A percentile compares a stretch with the other conserved stretches of the same genome.
phyloP scores from a whole-genome alignment of 1,284 basidiomycete species.

The Trametes polyzona region DNA sequence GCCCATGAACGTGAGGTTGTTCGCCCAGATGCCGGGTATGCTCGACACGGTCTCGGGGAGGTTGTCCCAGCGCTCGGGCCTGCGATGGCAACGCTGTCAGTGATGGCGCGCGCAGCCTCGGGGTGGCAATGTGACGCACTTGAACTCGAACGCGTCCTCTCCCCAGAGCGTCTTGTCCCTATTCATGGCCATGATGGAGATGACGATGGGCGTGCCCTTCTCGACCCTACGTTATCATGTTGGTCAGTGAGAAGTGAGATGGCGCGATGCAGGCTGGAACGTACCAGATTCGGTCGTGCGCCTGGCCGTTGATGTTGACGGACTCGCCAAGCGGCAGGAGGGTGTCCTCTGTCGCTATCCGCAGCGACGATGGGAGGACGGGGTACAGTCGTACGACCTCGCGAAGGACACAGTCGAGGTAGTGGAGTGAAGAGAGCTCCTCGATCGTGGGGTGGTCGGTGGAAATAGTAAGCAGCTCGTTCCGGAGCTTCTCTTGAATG shows the following conservation, averaged over 20 bases:
- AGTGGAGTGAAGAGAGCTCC: constrained; percentile 57
- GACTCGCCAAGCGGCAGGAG: constrained; percentile 37
- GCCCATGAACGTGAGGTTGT: constrained; percentile 60
- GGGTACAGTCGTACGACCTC: constrained; percentile 72
- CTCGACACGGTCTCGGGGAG: constrained; percentile 45
- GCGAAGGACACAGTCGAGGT: constrained; percentile 67
- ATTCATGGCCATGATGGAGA: constrained; percentile 56
- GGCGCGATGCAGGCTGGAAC: constrained; percentile 10
- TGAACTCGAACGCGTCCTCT: constrained; percentile 56
- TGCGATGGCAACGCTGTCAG: constrained; percentile 24
- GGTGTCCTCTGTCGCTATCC: constrained; percentile 57
- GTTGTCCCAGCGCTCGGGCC: constrained; percentile 63
- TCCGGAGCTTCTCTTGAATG: constrained; percentile 68
- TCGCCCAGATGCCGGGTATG: constrained; percentile 62
- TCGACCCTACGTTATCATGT: constrained; percentile 33
- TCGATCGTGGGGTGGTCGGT: constrained; percentile 52
- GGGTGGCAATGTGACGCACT: constrained; percentile 33
- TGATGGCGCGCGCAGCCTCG: background rate
- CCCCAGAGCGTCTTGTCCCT: constrained; percentile 56
- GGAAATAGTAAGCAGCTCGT: constrained; percentile 57
- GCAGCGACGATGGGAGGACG: constrained; percentile 59
- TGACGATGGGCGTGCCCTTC: constrained; percentile 50
- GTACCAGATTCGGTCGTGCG: constrained; percentile 31
- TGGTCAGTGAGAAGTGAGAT: background rate
- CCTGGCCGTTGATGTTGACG: constrained; percentile 32